A percentile compares a stretch with the other conserved stretches of the same genome.
phyloP scores from a whole-genome alignment of 129 eudicot genomes.

The Chrysanthemum lavandulifolium region DNA sequence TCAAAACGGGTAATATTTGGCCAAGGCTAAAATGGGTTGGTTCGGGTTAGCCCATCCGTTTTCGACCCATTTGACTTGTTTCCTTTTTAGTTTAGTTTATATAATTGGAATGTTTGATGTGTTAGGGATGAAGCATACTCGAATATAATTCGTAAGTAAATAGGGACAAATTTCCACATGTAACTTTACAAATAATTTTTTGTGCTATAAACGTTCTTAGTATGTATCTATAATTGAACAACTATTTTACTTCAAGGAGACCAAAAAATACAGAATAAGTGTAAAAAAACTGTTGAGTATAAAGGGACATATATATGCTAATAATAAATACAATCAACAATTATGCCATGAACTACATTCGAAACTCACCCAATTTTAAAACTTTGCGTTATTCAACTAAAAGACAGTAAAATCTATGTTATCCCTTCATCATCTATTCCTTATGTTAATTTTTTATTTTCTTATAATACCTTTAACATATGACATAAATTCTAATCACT shows the following conservation, averaged over 20 bases:
- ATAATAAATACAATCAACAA: neutral
- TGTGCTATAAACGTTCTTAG: neutral
- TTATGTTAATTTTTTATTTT: neutral
- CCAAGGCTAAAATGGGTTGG: no score
- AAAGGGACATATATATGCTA: neutral
- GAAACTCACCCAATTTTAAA: neutral
- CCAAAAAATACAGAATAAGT: neutral
- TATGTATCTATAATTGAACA: neutral
- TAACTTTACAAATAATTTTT: neutral
- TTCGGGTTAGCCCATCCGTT: no score
- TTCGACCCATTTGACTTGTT: neutral
- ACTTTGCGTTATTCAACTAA: neutral
- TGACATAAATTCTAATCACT: no score
- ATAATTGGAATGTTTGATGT: neutral
- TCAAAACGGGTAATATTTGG: no score
- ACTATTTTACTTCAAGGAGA: neutral
- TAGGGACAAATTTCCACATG: neutral
- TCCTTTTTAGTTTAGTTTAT: neutral
- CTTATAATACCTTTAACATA: neutral
- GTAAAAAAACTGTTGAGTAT: neutral
- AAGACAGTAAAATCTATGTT: neutral
- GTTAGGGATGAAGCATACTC: neutral
- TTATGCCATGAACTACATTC: neutral
- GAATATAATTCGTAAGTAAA: no score
- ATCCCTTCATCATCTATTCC: neutral